Percentiles rank a stretch among this genome's conserved stretches.
phyloP scores from a whole-genome alignment of 768 basidiomycete species.

The Lactifluus piperatus region DNA sequence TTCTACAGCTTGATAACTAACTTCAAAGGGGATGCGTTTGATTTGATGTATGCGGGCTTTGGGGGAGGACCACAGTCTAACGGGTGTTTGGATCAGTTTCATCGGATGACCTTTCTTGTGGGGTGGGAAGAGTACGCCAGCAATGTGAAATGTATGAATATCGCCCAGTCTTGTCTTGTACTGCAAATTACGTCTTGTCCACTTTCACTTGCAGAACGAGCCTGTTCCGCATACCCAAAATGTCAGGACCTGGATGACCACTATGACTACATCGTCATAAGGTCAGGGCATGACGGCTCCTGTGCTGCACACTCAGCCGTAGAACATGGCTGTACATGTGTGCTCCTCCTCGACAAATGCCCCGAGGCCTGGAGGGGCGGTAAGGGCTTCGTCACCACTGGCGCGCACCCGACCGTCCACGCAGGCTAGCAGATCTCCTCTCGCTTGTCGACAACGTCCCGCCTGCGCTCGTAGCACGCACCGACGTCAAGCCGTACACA shows the following conservation, averaged over 20 bases:
- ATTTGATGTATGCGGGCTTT: not conserved
- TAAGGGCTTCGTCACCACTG: constrained; percentile 67
- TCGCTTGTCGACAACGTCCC: constrained; percentile 43
- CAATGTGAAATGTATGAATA: not conserved
- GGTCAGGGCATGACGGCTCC: constrained; percentile 60
- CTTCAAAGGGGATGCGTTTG: not conserved
- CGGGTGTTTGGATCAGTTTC: too few species aligned
- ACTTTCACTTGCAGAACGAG: not conserved
- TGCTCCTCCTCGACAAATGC: constrained; percentile 59
- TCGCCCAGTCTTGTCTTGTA: not conserved
- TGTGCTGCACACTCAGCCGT: constrained; percentile 54
- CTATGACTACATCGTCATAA: constrained; percentile 51
- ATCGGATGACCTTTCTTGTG: not conserved
- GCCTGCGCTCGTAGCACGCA: constrained; percentile 33
- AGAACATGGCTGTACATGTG: constrained; percentile 50
- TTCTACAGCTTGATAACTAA: constrained; percentile 29
- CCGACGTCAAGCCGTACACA: constrained; percentile 54
- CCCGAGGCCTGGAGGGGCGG: constrained; percentile 57
- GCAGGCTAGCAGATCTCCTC: constrained; percentile 50
- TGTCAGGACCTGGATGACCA: not conserved
- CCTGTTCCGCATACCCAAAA: not conserved
- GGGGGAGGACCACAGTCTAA: too few species aligned
- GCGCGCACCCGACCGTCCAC: constrained; percentile 58
- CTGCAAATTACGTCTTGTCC: not conserved
- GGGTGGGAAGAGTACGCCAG: not conserved